phyloP scores from a whole-genome alignment of 768 basidiomycete species.

The Boletellus ananas region DNA sequence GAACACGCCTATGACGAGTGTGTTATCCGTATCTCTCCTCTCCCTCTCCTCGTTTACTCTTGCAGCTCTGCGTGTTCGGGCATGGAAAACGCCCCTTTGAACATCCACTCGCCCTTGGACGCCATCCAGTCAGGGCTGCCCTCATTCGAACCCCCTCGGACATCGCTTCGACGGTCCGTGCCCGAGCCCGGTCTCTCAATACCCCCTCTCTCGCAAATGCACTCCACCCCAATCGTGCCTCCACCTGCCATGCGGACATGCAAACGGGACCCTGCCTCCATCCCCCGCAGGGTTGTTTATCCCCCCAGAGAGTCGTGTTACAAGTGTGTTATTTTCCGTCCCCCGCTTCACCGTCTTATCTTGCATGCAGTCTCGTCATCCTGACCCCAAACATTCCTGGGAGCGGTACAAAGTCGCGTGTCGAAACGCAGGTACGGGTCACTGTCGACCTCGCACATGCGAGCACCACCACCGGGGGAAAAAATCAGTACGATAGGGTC shows the following conservation, averaged over 20 bases:
- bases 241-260: slow-evolving; percentile 60
- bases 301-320: slow-evolving; percentile 73
- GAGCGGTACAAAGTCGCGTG: slow-evolving; percentile 82
- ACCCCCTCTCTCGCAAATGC: slow-evolving; percentile 36
- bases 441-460: slow-evolving; percentile 74
- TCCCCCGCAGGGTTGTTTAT: slow-evolving; percentile 58
- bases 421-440: slow-evolving; percentile 92
- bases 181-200: slow-evolving; percentile 32
- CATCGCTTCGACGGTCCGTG: slow-evolving; percentile 29
- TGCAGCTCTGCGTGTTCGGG: slow-evolving; percentile 20
- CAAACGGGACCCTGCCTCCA: slow-evolving; percentile 47
- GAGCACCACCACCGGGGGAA: slow-evolving; percentile 54
- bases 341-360: slow-evolving; percentile 12
- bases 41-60: background rate
- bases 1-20: slow-evolving; percentile 76
- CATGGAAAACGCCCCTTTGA: slow-evolving; percentile 16
- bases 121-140: slow-evolving; percentile 36
- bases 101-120: slow-evolving; percentile 14
- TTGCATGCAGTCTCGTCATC: slow-evolving; percentile 60
- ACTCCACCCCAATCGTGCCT: slow-evolving; percentile 60
- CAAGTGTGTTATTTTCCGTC: slow-evolving; percentile 48
- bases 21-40: slow-evolving; percentile 23
- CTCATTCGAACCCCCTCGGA: slow-evolving; percentile 29
- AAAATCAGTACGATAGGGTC: slow-evolving; percentile 67
- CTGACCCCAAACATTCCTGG: slow-evolving; percentile 81